phyloP scores from a whole-genome alignment of 2,329 filamentous ascomycete species.

The Sarocladiaceae sp. region DNA sequence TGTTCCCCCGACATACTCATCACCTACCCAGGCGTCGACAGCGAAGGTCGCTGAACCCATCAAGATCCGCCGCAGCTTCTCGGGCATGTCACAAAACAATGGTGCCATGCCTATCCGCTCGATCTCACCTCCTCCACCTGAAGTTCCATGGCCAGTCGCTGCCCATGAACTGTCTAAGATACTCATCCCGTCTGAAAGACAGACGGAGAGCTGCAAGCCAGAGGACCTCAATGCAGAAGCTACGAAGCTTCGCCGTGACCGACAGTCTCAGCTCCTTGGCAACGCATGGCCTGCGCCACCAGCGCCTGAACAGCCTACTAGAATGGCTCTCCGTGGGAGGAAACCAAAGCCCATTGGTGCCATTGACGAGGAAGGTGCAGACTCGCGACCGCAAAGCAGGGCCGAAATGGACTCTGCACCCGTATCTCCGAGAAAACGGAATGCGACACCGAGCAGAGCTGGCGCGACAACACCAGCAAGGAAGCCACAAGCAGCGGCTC shows the following conservation, averaged over 20 bases:
- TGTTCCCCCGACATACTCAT: conserved; percentile 70
- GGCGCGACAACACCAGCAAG: conserved; percentile 1
- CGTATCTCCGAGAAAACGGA: conserved; percentile 3
- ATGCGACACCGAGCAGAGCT: neutral
- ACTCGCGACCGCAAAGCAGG: neutral
- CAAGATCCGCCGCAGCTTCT: conserved; percentile 60
- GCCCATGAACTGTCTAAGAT: conserved; percentile 77
- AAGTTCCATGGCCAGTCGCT: conserved; percentile 83
- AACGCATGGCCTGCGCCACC: conserved; percentile 20
- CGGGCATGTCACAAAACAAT: conserved; percentile 36
- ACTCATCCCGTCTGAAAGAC: conserved; percentile 71
- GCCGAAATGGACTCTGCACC: neutral
- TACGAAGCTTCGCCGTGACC: conserved; percentile 58
- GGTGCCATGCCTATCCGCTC: conserved; percentile 24
- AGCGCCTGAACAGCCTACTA: conserved; percentile 41
- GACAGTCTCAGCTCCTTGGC: conserved; percentile 47
- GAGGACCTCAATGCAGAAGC: conserved; percentile 75
- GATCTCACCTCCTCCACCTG: conserved; percentile 68
- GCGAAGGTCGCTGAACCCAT: conserved; percentile 71
- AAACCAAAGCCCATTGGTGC: conserved; percentile 55
- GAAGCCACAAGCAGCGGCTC: conserved; percentile 26
- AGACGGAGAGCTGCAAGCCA: conserved; percentile 69
- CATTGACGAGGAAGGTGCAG: conserved; percentile 39
- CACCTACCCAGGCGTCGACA: conserved; percentile 82
- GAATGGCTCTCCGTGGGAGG: conserved; percentile 71